Conservation (phyloP, 2,329 filamentous ascomycete species). For the Cladosporium halotolerans region DNA sequence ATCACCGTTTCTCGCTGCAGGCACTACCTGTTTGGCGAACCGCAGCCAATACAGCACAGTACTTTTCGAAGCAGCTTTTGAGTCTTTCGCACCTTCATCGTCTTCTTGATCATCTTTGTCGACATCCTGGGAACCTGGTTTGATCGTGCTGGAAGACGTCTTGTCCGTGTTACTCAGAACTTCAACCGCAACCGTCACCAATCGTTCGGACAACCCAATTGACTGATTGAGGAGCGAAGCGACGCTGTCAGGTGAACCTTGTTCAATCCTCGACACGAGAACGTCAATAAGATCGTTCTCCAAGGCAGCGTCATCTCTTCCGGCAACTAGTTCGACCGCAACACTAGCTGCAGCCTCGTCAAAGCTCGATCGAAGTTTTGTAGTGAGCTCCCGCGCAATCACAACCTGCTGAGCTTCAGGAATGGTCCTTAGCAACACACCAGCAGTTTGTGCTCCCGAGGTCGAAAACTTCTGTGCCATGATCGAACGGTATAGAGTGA, state of each 20-base stretch:
- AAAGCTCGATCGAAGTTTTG: not conserved
- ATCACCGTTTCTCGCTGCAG: not conserved
- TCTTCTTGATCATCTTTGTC: not conserved
- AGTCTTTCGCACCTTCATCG: not conserved
- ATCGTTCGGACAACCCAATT: not conserved
- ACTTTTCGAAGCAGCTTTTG: not conserved
- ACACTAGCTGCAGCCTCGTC: slow-evolving; percentile 8
- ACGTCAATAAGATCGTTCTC: slow-evolving; percentile 2
- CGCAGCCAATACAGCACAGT: not conserved
- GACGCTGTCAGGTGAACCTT: slow-evolving; percentile 1
- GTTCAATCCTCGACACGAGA: slow-evolving; percentile 1
- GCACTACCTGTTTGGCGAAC: not conserved
- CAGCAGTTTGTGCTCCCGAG: slow-evolving; percentile 7
- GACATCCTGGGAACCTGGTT: not conserved
- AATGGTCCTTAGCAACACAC: slow-evolving; percentile 6
- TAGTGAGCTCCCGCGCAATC: not conserved
- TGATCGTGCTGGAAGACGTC: not conserved
- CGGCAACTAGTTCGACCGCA: not conserved
- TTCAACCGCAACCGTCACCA: not conserved
- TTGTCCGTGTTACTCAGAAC: not conserved
- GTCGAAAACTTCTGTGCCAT: slow-evolving; percentile 9
- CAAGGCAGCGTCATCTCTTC: not conserved
- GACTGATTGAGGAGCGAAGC: not conserved
- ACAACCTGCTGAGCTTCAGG: slow-evolving; percentile 1
- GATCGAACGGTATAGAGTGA: not conserved